These are phyloP conservation scores for Pharus latifolius DNA, from an alignment of 176 grass and related monocot genomes.

Conservation along the genomic window DNA sequence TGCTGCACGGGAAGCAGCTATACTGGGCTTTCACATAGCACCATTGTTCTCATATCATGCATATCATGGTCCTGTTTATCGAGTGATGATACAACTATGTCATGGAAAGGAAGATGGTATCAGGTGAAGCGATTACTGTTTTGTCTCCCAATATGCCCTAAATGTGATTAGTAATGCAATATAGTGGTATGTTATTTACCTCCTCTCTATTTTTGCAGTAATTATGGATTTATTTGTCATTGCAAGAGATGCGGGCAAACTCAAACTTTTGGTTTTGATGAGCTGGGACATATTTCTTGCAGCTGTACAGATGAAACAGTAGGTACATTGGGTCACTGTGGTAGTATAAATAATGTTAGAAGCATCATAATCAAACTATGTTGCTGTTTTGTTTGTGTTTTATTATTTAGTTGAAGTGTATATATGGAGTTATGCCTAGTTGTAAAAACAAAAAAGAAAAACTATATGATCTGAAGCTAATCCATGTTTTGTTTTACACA, in stretches of 20 bases:
- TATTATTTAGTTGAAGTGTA: not conserved
- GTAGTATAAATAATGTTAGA: not conserved
- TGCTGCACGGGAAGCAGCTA: conserved; percentile 66
- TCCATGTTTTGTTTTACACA: not conserved
- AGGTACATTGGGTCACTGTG: conserved; percentile 22
- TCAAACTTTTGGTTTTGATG: conserved; percentile 71
- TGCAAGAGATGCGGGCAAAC: conserved; percentile 84
- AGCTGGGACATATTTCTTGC: conserved; percentile 75
- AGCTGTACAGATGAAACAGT: conserved; percentile 56
- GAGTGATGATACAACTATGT: conserved; percentile 60
- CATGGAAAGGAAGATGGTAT: conserved; percentile 51
- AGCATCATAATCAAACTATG: not conserved
- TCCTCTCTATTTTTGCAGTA: conserved; percentile 38
- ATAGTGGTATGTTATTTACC: not conserved
- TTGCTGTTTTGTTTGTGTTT: not conserved
- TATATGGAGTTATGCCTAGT: too few species aligned
- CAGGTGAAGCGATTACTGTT: conserved; percentile 34
- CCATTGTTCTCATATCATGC: conserved; percentile 90
- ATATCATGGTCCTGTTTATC: conserved; percentile 69
- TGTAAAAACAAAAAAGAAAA: too few species aligned
- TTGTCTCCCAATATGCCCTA: conserved; percentile 10
- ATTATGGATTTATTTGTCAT: conserved; percentile 78
- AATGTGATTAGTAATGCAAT: not conserved
- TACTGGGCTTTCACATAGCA: conserved; percentile 71
- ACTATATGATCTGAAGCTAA: not conserved